These are phyloP conservation scores for Penicillium cinerascens DNA, from an alignment of 495 filamentous ascomycete species.

Conservation along the genomic window DNA sequence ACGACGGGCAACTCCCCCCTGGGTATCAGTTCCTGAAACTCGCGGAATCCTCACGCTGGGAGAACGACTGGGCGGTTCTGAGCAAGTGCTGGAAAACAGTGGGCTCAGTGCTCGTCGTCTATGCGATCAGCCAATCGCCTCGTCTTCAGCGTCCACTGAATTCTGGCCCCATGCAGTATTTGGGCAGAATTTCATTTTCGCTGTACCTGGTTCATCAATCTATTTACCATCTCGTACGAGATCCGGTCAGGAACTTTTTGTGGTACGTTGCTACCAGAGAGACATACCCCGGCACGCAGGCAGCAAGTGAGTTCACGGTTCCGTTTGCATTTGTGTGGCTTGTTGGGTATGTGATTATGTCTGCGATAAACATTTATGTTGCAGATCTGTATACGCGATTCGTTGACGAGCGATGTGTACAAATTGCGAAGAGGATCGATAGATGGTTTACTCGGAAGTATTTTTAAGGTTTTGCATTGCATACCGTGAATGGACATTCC, in stretches of 20 bases:
- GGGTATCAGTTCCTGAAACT: constrained; percentile 8
- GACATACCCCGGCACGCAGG: constrained; percentile 1
- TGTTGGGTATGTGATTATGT: constrained; percentile 5
- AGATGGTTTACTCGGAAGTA: constrained; percentile 5
- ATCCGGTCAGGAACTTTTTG: constrained; percentile 11
- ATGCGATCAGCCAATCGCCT: constrained; percentile 19
- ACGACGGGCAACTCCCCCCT: constrained; percentile 5
- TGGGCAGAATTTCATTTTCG: constrained; percentile 30
- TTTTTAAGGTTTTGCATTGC: background rate
- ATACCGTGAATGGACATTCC: too few species aligned
- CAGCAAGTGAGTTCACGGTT: background rate
- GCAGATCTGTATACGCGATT: constrained; percentile 7
- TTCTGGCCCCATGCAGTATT: constrained; percentile 20
- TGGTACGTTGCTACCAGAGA: constrained; percentile 14
- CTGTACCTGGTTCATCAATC: constrained; percentile 24
- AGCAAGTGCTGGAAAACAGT: constrained; percentile 13
- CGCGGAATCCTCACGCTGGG: constrained; percentile 11
- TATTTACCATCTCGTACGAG: constrained; percentile 17
- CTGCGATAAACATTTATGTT: constrained; percentile 7
- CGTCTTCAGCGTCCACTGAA: constrained; percentile 12
- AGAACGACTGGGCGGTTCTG: constrained; percentile 3
- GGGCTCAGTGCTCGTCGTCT: constrained; percentile 8
- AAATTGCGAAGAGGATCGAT: constrained; percentile 9
- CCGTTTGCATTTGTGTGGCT: constrained; percentile 16
- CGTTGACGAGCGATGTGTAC: constrained; percentile 14